Evolutionary conservation across 75 land plant species (phyloP).

Genomic region (Pseudotsuga menziesii): DNA sequence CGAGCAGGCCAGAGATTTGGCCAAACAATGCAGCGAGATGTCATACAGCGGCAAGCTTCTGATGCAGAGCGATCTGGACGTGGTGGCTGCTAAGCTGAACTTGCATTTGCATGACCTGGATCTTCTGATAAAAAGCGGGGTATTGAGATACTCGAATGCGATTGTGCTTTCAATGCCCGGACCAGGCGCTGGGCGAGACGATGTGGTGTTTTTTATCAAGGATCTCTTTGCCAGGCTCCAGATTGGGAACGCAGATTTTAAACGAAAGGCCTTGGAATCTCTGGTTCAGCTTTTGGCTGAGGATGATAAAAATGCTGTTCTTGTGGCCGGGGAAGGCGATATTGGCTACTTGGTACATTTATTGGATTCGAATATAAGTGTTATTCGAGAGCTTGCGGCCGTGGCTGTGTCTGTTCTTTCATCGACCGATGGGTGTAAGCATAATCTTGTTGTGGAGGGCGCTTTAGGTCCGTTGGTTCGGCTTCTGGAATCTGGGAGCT

Average conservation of each 20-base stretch:
- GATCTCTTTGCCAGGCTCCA: constrained; percentile 72
- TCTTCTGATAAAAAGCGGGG: constrained; percentile 51
- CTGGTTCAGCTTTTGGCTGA: constrained; percentile 48
- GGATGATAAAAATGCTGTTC: constrained; percentile 44
- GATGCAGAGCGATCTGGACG: constrained; percentile 80
- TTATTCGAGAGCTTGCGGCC: constrained; percentile 56
- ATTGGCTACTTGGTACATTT: constrained; percentile 46
- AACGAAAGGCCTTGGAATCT: constrained; percentile 50
- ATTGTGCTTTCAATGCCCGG: constrained; percentile 42
- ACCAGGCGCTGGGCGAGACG: constrained; percentile 36
- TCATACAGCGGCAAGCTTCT: constrained; percentile 60
- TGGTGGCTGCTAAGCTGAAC: constrained; percentile 46
- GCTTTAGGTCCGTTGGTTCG: constrained; percentile 65
- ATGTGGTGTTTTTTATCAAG: constrained; percentile 37
- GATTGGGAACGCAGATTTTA: constrained; percentile 74
- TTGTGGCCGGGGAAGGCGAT: constrained; percentile 61
- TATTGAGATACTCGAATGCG: constrained; percentile 43
- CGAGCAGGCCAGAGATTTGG: constrained; percentile 32
- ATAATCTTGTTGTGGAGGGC: constrained; percentile 60
- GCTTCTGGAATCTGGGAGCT: constrained; percentile 55
- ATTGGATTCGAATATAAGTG: constrained; percentile 33
- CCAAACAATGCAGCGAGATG: constrained; percentile 29
- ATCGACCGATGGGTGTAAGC: constrained; percentile 38
- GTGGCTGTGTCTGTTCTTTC: constrained; percentile 40
- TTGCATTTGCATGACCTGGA: constrained; percentile 56